Evolutionary conservation across 108 stramenopile genomes (phyloP), one percentile per base, ranked within the genome.

Genomic region (Cyclotella atomus): DNA sequence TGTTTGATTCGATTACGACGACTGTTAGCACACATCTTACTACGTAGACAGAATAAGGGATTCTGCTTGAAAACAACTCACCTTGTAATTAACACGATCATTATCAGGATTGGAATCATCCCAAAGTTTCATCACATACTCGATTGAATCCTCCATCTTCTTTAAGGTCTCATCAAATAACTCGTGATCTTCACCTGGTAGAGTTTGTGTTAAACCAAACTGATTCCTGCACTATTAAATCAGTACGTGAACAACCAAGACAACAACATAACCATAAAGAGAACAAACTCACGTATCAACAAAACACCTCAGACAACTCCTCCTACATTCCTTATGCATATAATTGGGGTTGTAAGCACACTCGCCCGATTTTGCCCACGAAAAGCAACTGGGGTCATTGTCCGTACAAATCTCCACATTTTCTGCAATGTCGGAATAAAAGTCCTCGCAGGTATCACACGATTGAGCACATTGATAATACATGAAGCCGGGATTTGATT

Each of bases 401-500:
- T 78, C 77, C 32, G 56, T 67, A 45, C 77, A 78, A 20, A 49
- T 54, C 3, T 20, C 9, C 0, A 28, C 41, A 0, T 46, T 55
- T 3, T 35, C 14, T n/a, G 3, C 30, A 4, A 33, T 16, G 2
- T 12, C 3, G 19, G 36, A 30, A 17, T 43, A 23, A 19, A 34
- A 45, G 19, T 67, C 44, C 7, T 59, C 20, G 43, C 38, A 17
- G 32, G 25, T 28, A 56, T 43, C 3, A 1, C 36, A 44, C 21
- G 36, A 41, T 43, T 62, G 14, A 9, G 61, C 41, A 43, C 54
- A 86, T 24, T 63, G 32, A 49, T 24, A 52, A 34, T 71, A 41
- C 65, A 84, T 82, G 43, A 76, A 86, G 9, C 76, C 78, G 8
- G 85, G 80, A 56, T 86, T 84, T 21, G 41, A 28, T 9, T 63